These are phyloP conservation scores for Suhomyces kilbournensis DNA, from an alignment of 805 yeast genomes.

Conservation along the genomic window DNA sequence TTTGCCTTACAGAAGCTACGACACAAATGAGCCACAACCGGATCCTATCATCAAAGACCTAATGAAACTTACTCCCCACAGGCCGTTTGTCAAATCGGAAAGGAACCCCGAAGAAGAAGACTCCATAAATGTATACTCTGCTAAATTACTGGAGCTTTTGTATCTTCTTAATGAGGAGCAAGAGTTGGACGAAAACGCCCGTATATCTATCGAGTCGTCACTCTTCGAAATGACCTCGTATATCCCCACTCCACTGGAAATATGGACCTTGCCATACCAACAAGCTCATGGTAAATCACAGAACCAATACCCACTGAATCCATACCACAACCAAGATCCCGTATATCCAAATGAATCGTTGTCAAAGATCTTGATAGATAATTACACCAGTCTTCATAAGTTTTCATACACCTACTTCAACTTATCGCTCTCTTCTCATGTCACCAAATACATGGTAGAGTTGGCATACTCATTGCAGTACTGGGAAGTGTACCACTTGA, in stretches of 20 bases:
- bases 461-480: slow-evolving; percentile 37
- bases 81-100: slow-evolving; percentile 6
- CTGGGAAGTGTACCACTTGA: slow-evolving; percentile 44
- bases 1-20: slow-evolving; percentile 9
- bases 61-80: slow-evolving; percentile 29
- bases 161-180: slow-evolving; percentile 25
- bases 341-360: slow-evolving; percentile 36
- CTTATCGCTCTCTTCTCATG: slow-evolving; percentile 34
- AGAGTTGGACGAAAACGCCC: slow-evolving; percentile 25
- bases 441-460: slow-evolving; percentile 40
- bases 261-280: slow-evolving; percentile 10
- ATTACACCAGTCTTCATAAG: slow-evolving; percentile 27
- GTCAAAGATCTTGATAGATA: slow-evolving; percentile 38
- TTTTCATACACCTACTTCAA: slow-evolving; percentile 36
- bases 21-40: neutral
- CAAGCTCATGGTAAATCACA: neutral
- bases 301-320: slow-evolving; percentile 5
- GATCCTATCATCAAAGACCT: slow-evolving; percentile 36
- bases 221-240: slow-evolving; percentile 24
- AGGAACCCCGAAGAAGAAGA: slow-evolving; percentile 8
- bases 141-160: slow-evolving; percentile 27
- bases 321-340: slow-evolving; percentile 1
- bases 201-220: slow-evolving; percentile 27
- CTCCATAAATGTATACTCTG: slow-evolving; percentile 32
- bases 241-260: slow-evolving; percentile 19